Base-by-base conservation (phyloP, 2,329 filamentous ascomycete species). In the Ophiostoma quercus region DNA sequence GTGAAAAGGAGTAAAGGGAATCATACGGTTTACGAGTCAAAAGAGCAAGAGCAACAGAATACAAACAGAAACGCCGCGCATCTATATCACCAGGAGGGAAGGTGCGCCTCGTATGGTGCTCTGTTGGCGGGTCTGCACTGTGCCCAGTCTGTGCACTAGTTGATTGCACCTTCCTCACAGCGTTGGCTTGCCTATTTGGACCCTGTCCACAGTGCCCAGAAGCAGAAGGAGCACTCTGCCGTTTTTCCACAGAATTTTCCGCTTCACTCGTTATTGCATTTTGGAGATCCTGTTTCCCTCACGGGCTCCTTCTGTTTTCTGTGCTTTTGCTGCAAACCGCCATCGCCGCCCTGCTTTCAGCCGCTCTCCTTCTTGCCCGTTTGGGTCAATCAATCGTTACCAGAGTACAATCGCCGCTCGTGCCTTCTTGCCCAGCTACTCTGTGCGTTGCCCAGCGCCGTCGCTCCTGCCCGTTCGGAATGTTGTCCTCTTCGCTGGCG, bases 401-500 rank as follows among this genome's bases (percentile, higher is more conserved):
- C 2, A 41, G 63, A 41, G 5, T 29, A 37, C 47, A 43, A 51
- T 60, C 60, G 37, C 22, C 25, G 22, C 19, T 34, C 29, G 22
- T 67, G 62, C 37, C 67, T 65, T 39, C 47, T 34, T n/a, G 16
- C 41, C 2, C 16, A 47, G 43, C 19, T 47, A 47, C 43, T 16
- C 43, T 7, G 14, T 66, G 39, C 11, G 65, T 66, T 66, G 65
- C 39, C 65, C 65, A 47, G 65, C 37, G 37, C 65, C 37, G 39
- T 16, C 62, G 34, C 62, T 65, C 54, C 68, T 67, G 22, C 67
- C 63, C 51, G 54, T 63, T 67, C 72, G 70, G 70, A 41, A 73
- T 72, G 71, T 29, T 70, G 67, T 69, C 71, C 14, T 63, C 66
- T 29, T 62, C 69, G 32, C 37, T 69, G 47, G 47, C 66, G 66